Percentiles rank a stretch among this genome's conserved stretches.
Conservation (phyloP, 192 early-diverging fungal species). For the Gaertneriomyces semiglobifer region DNA sequence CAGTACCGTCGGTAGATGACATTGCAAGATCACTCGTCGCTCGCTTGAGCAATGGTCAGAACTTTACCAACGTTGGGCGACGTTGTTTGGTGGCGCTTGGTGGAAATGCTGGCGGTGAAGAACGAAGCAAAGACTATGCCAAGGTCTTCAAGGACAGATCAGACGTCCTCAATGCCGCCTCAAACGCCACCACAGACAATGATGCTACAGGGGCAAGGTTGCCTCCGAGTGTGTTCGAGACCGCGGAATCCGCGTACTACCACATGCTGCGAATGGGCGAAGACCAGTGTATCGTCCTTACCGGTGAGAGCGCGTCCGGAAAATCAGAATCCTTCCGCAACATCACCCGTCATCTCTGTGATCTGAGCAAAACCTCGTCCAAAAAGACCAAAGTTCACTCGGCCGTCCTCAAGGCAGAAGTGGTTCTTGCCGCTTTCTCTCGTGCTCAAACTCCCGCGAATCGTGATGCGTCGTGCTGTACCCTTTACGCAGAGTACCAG, state of each 20-base stretch:
- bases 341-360: conserved; percentile 68
- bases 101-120: conserved; percentile 52
- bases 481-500: conserved; percentile 81
- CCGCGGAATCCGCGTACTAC: conserved; percentile 79
- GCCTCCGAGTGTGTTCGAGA: conserved; percentile 79
- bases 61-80: conserved; percentile 68
- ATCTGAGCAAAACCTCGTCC: conserved; percentile 68
- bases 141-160: conserved; percentile 16
- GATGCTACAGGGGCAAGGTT: background rate
- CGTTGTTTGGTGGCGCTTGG: conserved; percentile 71
- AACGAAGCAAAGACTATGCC: conserved; percentile 69
- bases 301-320: conserved; percentile 81
- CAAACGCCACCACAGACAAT: conserved; percentile 36
- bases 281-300: conserved; percentile 84
- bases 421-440: conserved; percentile 73
- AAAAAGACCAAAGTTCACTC: conserved; percentile 72
- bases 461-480: conserved; percentile 64
- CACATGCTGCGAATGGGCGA: conserved; percentile 84
- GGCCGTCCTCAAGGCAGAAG: conserved; percentile 64
- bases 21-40: conserved; percentile 19
- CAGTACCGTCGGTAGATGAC: conserved; percentile 5
- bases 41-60: conserved; percentile 34
- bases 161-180: conserved; percentile 25
- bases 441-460: conserved; percentile 65
- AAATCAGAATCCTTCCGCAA: conserved; percentile 80